Evolutionary conservation across 768 basidiomycete species (phyloP), one percentile per base, ranked within the genome.

Genomic region (Mycena rebaudengoi): DNA sequence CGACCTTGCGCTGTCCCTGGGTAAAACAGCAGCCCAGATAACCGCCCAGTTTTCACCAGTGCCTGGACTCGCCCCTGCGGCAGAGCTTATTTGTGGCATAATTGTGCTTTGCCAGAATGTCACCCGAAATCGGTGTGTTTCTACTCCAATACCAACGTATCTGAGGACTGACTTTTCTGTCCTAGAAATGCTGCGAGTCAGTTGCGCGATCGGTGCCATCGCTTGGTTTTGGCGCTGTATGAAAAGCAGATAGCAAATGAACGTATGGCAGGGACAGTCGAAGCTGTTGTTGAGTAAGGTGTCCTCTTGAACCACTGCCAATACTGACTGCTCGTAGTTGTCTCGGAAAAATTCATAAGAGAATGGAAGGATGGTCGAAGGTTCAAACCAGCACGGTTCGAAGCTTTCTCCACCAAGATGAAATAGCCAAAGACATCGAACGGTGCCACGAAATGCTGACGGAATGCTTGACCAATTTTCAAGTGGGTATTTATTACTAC

Each of bases 101-200:
- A 72, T 87, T 21, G 57, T 80, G 50, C 74, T 85, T 29, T 82
- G 85, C 68, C 78, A 82, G 40, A 82, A 82, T 65, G 83, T 86
- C 11, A 64, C 75, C 3, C 74, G 76, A 2, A 88, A 88, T 70
- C 80, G 78, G 87, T 85, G 67, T 21, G 71, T 18, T 23, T 37
- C 16, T 52, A n/a, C 18, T 23, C 20, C 14, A 3, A n/a, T 32
- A 20, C 20, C 41, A n/a, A 7, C 18, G 20, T 23, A n/a, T 12
- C 30, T n/a, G 8, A 3, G 11, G 39, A 28, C 40, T 63, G 40
- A 56, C 30, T 14, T 11, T 13, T 4, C 16, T 1, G 26, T 20
- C 21, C 18, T 33, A 86, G 86, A 65, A 66, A 78, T 51, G 80
- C 81, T 33, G 78, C 83, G 33, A 67, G 67, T 23, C 83, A 83